Percentiles rank a stretch among this genome's conserved stretches.
These are phyloP conservation scores for Cryoendolithus antarcticus DNA, from an alignment of 2,329 filamentous ascomycete genomes.

Conservation along the genomic window DNA sequence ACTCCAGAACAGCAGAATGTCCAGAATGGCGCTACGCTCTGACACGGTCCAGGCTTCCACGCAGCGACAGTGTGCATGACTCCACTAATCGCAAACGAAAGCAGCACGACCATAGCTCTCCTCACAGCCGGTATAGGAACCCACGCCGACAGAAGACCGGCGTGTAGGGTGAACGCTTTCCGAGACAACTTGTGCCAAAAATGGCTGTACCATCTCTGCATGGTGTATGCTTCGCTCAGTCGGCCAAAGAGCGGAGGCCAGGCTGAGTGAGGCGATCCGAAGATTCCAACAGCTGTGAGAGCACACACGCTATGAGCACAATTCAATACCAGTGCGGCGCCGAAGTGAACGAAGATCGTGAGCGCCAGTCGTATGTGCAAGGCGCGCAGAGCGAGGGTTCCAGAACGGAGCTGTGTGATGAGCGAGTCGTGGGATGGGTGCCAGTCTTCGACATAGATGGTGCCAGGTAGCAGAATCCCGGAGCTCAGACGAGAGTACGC, in stretches of 20 bases:
- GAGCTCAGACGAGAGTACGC: slow-evolving; percentile 2
- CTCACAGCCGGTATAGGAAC: background rate
- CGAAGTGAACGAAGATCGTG: slow-evolving; percentile 1
- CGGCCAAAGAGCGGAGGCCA: slow-evolving; percentile 3
- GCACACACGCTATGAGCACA: slow-evolving; percentile 3
- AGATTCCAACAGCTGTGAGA: slow-evolving; percentile 2
- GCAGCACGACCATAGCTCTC: slow-evolving; percentile 1
- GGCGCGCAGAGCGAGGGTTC: slow-evolving; percentile 1
- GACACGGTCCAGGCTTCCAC: background rate
- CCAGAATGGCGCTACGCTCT: background rate
- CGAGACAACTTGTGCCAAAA: slow-evolving; percentile 6
- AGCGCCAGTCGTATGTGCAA: background rate
- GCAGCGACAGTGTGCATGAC: slow-evolving; percentile 3
- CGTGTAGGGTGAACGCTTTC: slow-evolving; percentile 4
- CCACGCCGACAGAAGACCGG: background rate
- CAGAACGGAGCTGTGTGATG: slow-evolving; percentile 1
- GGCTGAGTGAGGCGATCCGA: background rate
- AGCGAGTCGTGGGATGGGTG: background rate
- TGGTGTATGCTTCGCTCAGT: slow-evolving; percentile 1
- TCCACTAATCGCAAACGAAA: slow-evolving; percentile 3
- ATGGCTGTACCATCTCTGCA: slow-evolving; percentile 5
- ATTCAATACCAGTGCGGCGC: slow-evolving; percentile 1
- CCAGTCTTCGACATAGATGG: background rate
- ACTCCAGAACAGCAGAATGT: background rate
- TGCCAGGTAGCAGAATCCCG: background rate